These are phyloP conservation scores for Pugionium dolabratum DNA, from an alignment of 345 rosid species.

Conservation along the genomic window DNA sequence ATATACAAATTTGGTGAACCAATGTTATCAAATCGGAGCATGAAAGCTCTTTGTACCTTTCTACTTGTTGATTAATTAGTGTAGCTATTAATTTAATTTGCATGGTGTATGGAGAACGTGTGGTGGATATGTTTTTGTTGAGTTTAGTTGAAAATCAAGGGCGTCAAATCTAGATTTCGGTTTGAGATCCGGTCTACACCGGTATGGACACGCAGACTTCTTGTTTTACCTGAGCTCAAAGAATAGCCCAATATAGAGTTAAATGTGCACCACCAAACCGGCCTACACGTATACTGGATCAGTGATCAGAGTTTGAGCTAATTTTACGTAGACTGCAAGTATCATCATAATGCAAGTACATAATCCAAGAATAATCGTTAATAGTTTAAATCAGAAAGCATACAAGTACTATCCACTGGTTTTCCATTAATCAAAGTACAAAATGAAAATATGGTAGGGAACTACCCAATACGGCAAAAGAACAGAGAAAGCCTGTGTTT, in stretches of 20 bases:
- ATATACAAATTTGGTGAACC: constrained; percentile 35
- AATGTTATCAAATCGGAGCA: constrained; percentile 25
- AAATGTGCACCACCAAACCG: background rate
- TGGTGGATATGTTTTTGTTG: constrained; percentile 17
- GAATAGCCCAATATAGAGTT: constrained; percentile 4
- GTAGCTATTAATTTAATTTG: constrained; percentile 8
- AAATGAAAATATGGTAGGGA: background rate
- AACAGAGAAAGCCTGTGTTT: constrained; percentile 25
- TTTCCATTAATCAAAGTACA: background rate
- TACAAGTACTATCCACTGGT: background rate
- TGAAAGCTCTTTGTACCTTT: constrained; percentile 28
- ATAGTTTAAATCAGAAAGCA: background rate
- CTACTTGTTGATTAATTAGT: background rate
- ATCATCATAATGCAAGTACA: background rate
- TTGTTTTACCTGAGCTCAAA: background rate
- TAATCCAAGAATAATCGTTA: background rate
- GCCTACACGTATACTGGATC: background rate
- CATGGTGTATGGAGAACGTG: constrained; percentile 11
- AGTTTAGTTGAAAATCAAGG: background rate
- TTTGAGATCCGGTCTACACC: background rate
- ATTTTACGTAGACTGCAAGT: background rate
- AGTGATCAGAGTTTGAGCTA: background rate
- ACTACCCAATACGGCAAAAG: constrained; percentile 19
- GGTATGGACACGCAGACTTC: background rate
- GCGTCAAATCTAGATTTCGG: constrained; percentile 3